Evolutionary conservation across 345 rosid genomes (phyloP).

Genomic region (Populus ilicifolia): DNA sequence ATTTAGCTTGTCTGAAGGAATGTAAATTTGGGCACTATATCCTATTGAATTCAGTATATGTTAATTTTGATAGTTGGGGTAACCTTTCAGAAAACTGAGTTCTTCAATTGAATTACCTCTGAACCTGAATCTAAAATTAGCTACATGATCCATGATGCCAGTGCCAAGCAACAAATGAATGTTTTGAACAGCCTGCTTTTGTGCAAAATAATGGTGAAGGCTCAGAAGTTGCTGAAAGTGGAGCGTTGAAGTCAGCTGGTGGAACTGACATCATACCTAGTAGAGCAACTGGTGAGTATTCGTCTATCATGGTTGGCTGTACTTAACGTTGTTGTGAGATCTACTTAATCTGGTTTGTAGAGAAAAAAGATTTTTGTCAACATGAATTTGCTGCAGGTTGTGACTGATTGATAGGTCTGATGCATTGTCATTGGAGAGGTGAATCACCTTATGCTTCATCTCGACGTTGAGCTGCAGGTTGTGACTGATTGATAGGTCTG

Average conservation of each 20-base stretch:
- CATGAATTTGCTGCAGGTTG: constrained; percentile 26
- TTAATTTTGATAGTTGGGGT: background rate
- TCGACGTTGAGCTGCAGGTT: constrained; percentile 18
- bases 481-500: constrained; percentile 14
- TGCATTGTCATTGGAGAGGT: constrained; percentile 5
- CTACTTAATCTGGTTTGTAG: background rate
- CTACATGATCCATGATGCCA: constrained; percentile 17
- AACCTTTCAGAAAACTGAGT: background rate
- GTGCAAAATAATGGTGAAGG: constrained; percentile 25
- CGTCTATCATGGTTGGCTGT: background rate
- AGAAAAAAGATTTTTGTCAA: background rate
- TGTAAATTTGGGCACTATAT: background rate
- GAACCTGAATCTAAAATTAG: background rate
- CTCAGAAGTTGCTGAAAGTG: constrained; percentile 21
- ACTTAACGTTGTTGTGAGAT: background rate
- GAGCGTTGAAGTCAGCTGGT: constrained; percentile 16
- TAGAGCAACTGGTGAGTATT: constrained; percentile 16
- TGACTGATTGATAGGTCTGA: constrained; percentile 14
- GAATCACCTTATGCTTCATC: background rate
- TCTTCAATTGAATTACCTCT: background rate
- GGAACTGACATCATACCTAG: constrained; percentile 23
- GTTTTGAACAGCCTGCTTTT: constrained; percentile 22
- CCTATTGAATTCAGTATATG: background rate
- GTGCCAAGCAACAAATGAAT: constrained; percentile 25
- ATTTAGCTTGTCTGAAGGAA: background rate